phyloP scores from a whole-genome alignment of 495 filamentous ascomycete species.

The Penicillium fimorum region DNA sequence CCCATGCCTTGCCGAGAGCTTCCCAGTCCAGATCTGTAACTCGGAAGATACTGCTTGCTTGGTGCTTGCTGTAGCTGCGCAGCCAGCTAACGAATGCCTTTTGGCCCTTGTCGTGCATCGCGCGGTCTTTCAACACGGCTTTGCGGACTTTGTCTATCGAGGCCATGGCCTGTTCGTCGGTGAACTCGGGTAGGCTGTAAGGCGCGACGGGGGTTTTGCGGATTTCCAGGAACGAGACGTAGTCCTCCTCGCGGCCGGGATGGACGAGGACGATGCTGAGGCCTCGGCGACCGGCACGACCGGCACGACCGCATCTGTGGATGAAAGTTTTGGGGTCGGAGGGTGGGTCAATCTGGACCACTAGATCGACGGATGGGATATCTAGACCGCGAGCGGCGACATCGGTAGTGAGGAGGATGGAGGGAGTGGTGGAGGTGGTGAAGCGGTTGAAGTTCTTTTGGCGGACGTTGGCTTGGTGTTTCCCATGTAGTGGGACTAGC shows the following conservation, averaged over 20 bases:
- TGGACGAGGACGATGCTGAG: conserved; percentile 82
- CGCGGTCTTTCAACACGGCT: conserved; percentile 67
- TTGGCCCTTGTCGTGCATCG: conserved; percentile 82
- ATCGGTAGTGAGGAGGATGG: conserved; percentile 83
- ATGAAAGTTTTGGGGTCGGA: conserved; percentile 93
- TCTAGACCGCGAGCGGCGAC: conserved; percentile 86
- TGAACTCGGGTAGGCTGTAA: conserved; percentile 49
- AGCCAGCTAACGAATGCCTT: conserved; percentile 92
- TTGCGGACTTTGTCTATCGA: conserved; percentile 58
- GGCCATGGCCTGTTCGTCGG: conserved; percentile 54
- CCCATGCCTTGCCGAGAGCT: conserved; percentile 77
- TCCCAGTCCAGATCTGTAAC: conserved; percentile 79
- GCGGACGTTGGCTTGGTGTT: conserved; percentile 75
- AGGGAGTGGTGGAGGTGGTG: conserved; percentile 60
- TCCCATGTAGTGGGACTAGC: conserved; percentile 83
- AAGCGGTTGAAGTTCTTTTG: conserved; percentile 81
- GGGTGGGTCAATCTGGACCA: conserved; percentile 89
- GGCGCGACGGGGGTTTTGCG: conserved; percentile 82
- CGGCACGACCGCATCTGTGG: conserved; percentile 90
- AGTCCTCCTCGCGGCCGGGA: conserved; percentile 82
- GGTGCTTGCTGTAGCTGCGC: conserved; percentile 85
- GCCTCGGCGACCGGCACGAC: conserved; percentile 81
- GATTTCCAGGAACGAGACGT: conserved; percentile 80
- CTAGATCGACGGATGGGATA: conserved; percentile 91
- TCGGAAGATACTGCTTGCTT: conserved; percentile 87